Conservation (phyloP, 345 rosid species). For the Bretschneidera sinensis region DNA sequence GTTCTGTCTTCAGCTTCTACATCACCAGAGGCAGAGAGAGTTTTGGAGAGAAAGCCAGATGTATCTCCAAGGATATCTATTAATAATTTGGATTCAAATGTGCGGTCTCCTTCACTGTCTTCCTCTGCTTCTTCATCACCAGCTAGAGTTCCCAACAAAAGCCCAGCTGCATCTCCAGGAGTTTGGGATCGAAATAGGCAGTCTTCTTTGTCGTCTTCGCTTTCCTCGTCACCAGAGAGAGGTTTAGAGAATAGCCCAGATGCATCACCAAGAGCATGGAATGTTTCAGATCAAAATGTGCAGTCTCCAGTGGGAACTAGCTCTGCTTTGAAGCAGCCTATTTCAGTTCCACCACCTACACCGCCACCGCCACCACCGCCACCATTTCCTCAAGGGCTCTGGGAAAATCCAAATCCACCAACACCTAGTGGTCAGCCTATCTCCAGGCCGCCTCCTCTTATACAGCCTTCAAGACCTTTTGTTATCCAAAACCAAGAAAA, state of each 20-base stretch:
- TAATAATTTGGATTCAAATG: constrained; percentile 22
- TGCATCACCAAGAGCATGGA: constrained; percentile 30
- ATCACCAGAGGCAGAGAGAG: constrained; percentile 26
- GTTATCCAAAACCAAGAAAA: constrained; percentile 35
- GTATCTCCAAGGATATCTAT: constrained; percentile 32
- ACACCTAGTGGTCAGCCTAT: constrained; percentile 36
- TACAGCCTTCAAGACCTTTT: constrained; percentile 67
- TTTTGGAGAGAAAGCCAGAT: too few relatives aligned
- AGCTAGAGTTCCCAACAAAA: constrained; percentile 28
- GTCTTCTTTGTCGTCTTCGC: constrained; percentile 28
- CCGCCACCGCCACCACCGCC: constrained; percentile 40
- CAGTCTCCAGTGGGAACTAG: constrained; percentile 26
- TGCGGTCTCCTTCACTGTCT: constrained; percentile 21
- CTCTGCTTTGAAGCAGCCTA: constrained; percentile 22
- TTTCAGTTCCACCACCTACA: constrained; percentile 23
- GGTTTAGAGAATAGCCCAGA: constrained; percentile 29
- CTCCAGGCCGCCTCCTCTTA: constrained; percentile 51
- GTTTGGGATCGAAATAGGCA: constrained; percentile 16
- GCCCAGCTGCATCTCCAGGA: constrained; percentile 18
- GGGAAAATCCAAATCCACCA: constrained; percentile 30
- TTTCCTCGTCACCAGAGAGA: constrained; percentile 34
- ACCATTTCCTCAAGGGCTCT: constrained; percentile 16
- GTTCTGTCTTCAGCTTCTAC: constrained; percentile 29
- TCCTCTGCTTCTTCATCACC: constrained; percentile 53
- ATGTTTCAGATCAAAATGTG: constrained; percentile 24